Conservation (phyloP, 2,329 filamentous ascomycete species). For the Bipolaris cookei region DNA sequence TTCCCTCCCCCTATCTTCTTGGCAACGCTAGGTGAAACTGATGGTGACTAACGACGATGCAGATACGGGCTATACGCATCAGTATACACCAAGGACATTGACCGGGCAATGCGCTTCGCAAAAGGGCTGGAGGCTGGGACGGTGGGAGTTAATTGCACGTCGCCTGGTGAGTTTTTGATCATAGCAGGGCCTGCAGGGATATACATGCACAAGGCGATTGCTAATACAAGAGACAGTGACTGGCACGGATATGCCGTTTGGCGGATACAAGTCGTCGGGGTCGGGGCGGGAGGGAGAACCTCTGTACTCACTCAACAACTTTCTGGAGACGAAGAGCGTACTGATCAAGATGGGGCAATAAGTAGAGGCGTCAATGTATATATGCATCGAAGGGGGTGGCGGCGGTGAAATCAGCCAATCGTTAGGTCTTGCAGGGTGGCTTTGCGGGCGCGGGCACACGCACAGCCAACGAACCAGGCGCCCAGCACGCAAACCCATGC, state of each 20-base stretch:
- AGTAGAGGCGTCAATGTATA: too few relatives aligned
- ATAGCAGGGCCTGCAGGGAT: too few relatives aligned
- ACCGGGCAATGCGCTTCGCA: constrained; percentile 49
- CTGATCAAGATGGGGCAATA: constrained; percentile 35
- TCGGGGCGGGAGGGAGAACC: constrained; percentile 46
- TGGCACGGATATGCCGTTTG: constrained; percentile 50
- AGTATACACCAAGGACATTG: constrained; percentile 70
- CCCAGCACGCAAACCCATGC: constrained; percentile 10
- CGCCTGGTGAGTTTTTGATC: constrained; percentile 22
- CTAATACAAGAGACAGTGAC: constrained; percentile 1
- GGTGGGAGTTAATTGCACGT: constrained; percentile 52
- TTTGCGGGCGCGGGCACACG: constrained; percentile 4
- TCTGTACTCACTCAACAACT: constrained; percentile 41
- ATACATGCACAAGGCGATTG: background rate
- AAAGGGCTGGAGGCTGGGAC: constrained; percentile 51
- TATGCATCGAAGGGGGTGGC: background rate
- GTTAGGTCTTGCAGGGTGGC: constrained; percentile 19
- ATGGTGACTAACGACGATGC: constrained; percentile 3
- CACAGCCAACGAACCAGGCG: constrained; percentile 4
- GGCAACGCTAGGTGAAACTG: constrained; percentile 1
- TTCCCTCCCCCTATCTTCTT: background rate
- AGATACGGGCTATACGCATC: constrained; percentile 80
- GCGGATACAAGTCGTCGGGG: constrained; percentile 50
- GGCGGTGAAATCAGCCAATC: constrained; percentile 17
- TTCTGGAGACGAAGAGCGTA: constrained; percentile 45